These are phyloP conservation scores for Phragmites australis DNA, from an alignment of 176 grass and related monocot genomes.

Conservation along the genomic window DNA sequence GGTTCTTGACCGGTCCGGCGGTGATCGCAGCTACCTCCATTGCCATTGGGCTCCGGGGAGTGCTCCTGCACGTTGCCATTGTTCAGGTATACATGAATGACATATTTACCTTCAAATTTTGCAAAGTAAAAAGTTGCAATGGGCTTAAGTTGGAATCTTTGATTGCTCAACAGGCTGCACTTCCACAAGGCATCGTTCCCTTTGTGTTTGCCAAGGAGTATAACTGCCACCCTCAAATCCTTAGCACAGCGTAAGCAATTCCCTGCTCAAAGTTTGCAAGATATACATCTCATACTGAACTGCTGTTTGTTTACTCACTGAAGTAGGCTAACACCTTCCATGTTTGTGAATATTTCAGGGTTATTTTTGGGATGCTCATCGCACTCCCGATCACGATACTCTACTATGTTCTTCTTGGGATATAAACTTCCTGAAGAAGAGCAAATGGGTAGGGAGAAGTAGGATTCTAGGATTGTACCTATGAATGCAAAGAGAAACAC, in stretches of 20 bases:
- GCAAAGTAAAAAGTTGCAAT: neutral
- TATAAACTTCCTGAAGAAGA: conserved; percentile 52
- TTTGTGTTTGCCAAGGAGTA: conserved; percentile 99
- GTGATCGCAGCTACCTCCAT: conserved; percentile 82
- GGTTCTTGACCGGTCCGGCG: conserved; percentile 82
- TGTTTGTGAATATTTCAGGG: conserved; percentile 44
- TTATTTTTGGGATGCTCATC: conserved; percentile 97
- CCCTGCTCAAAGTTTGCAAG: neutral
- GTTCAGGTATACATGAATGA: conserved; percentile 56
- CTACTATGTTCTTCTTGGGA: conserved; percentile 89
- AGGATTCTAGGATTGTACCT: conserved; percentile 43
- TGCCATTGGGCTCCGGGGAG: conserved; percentile 76
- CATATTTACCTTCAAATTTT: neutral
- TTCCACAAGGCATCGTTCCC: conserved; percentile 96
- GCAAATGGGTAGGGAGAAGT: conserved; percentile 19
- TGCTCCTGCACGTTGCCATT: conserved; percentile 86
- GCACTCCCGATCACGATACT: conserved; percentile 92
- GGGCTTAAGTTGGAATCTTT: neutral
- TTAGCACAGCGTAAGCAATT: conserved; percentile 86
- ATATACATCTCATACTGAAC: neutral
- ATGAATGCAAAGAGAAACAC: neutral
- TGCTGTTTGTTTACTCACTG: neutral
- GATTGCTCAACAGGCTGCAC: conserved; percentile 68
- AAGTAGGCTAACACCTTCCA: neutral
- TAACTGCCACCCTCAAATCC: conserved; percentile 95